Evolutionary conservation across 345 rosid species (phyloP).

Genomic region (Lepidium aucheri): DNA sequence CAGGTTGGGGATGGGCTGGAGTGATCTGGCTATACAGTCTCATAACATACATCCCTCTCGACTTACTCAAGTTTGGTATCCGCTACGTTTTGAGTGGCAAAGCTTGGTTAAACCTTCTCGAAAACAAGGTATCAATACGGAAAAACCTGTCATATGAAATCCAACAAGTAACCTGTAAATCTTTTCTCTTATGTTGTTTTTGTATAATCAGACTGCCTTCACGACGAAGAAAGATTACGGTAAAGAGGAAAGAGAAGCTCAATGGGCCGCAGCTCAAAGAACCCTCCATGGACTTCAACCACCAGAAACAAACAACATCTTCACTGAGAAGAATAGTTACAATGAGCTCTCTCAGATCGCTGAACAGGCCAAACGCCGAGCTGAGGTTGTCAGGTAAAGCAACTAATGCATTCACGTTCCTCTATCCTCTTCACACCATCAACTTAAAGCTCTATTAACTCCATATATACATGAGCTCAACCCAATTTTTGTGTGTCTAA

Average conservation of each 20-base stretch:
- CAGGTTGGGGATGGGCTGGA: conserved; percentile 98
- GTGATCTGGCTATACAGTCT: conserved; percentile 84
- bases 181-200: not conserved
- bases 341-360: conserved; percentile 67
- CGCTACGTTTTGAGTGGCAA: conserved; percentile 71
- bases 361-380: conserved; percentile 81
- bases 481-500: not conserved
- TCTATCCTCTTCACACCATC: not conserved
- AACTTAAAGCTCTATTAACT: not conserved
- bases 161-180: not conserved
- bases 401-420: conserved; percentile 1
- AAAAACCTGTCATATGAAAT: not conserved
- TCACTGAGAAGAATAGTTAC: conserved; percentile 57
- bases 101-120: conserved; percentile 73
- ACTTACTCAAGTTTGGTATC: conserved; percentile 59
- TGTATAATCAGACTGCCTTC: conserved; percentile 59
- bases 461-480: not conserved
- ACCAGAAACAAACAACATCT: conserved; percentile 38
- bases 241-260: conserved; percentile 88
- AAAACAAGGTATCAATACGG: conserved; percentile 54
- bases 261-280: conserved; percentile 92
- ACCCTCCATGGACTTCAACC: conserved; percentile 95
- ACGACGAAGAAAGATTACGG: conserved; percentile 91
- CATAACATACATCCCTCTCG: conserved; percentile 68
- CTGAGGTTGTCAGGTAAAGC: conserved; percentile 72